Base-by-base conservation (phyloP, 345 rosid genomes). In the Reutealis trisperma region DNA sequence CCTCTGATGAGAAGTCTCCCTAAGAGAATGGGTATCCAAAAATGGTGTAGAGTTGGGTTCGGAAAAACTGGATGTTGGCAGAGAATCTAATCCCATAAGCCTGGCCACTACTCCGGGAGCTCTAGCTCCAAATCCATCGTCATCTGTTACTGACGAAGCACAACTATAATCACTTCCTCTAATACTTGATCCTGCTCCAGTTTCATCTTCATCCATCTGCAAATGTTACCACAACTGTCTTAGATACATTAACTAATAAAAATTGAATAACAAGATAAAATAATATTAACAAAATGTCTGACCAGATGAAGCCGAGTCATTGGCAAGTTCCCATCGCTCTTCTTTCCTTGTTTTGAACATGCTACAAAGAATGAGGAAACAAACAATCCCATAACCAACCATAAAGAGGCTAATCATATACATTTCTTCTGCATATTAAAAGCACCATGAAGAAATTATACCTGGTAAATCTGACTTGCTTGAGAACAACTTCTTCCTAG, bases 81-180 rank as follows among this genome's bases (percentile, higher is more conserved):
- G 75, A 62, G 97, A 85, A 73, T 94, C 89, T 79, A 96, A 84
- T 77, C 99, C 99, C 99, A 96, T 96, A 67, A 96, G 98, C 89
- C 98, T 88, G 14, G 97, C 98, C 57, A 96, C 98, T 51, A 93
- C 98, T 58, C 90, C 90, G 8, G 99, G 97, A 37, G 91, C 90
- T 87, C 75, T 92, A 80, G 87, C 86, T 63, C 91, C 99, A 73
- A 81, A 88, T 25, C 91, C 91, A 63, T 94, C 99, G 70, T 96
- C 99, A 80, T 92, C 97, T 30, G 92, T 90, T 55, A 93, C 91
- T 25, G 99, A 96, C 11, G 98, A 96, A 54, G 98, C 94, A 83
- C 96, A 96, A 73, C 99, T 96, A 13, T 89, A 87, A 63, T 92
- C 94, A 47, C 90, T 82, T 47, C 87, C 94, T 79, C 87, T 87